Evolutionary conservation across 2,329 filamentous ascomycete genomes (phyloP), one percentile per base, ranked within the genome.

Genomic region (Colletotrichum tanaceti): DNA sequence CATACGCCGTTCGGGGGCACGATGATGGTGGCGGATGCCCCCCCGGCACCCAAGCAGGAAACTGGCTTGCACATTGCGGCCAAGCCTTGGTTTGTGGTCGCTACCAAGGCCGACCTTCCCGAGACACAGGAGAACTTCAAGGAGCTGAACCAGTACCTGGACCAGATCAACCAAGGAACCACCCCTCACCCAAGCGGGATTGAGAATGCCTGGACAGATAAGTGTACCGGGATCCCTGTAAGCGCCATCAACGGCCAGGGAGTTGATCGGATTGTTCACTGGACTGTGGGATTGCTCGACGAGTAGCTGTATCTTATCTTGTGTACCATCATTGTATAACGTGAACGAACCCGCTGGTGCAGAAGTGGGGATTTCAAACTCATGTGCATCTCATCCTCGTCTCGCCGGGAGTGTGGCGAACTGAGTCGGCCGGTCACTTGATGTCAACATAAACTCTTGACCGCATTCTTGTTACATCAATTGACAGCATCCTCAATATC

Each of bases 61-160:
- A 77, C 79, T 4, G 84, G 79, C n/a, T 77, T 92, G n/a, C 89
- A 91, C 47, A 97, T 98, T 72, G 92, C 92, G n/a, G 88, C 88
- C 41, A 99, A 99, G 81, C 94, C 96, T 0, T 99, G 96, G 96
- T 96, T 97, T 75, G 94, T 98, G 5, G 90, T 98, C 50, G 95
- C 93, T 1, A 98, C 94, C 22, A 98, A 98, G 80, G 94, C 93
- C 0, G 95, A 98, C 77, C 78, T 97, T 63, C 88, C 90, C 4
- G 87, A 86, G 3, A 97, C 96, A 2, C 87, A 94, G 77, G 86
- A 89, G 28, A 97, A 96, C 76, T 99, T 93, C 77, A 80, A 79
- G 43, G 79, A 82, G 59, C 81, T 99, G 73, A 89, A 89, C 72
- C 80, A 81, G 10, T 97, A 98, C 78, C 80, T 99, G 4, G 83